Evolutionary conservation across 108 stramenopile genomes (phyloP), one percentile per base, ranked within the genome.

Genomic region (Pseudonitzschia pungens): DNA sequence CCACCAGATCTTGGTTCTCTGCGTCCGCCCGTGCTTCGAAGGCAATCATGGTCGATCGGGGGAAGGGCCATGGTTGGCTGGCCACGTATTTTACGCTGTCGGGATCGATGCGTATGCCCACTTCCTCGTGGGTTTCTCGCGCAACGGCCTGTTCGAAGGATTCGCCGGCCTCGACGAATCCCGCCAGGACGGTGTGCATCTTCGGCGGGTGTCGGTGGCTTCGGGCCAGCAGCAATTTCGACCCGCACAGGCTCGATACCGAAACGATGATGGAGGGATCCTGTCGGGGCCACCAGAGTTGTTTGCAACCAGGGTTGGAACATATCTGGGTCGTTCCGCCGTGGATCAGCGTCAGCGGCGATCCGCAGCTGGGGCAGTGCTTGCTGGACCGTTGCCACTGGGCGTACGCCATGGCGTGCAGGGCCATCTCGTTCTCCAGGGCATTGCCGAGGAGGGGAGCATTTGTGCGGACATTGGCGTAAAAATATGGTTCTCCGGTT

Each of bases 101-200:
- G 36, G 31, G 40, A 67, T 89, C 84, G 28, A 92, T 68, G 26
- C 43, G 55, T 8, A 86, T 73, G 0, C 94, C 94, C 33, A 86
- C 83, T 64, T 95, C 94, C 76, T 95, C 94, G 22, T 64, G 74
- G 4, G 84, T 84, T 71, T 95, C 94, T 42, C 94, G 73, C 5
- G 69, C 71, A 12, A 91, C 89, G 43, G 89, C 90, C 52, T 50
- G 53, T 77, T 95, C 94, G 63, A 91, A 84, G 15, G 89, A 90
- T 81, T 95, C 94, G 14, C 94, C 94, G 7, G 90, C 90, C 66
- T 95, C 94, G 0, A 95, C 89, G 70, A 95, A 95, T 10, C 94
- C 94, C 18, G 94, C 94, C 20, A 95, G 58, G 0, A 82, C 82
- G 6, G 94, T 92, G 58, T 88, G 82, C 42, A 95, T 52, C 58